Conservation (phyloP, 2,329 filamentous ascomycete species). For the Hypoxylon sp. region DNA sequence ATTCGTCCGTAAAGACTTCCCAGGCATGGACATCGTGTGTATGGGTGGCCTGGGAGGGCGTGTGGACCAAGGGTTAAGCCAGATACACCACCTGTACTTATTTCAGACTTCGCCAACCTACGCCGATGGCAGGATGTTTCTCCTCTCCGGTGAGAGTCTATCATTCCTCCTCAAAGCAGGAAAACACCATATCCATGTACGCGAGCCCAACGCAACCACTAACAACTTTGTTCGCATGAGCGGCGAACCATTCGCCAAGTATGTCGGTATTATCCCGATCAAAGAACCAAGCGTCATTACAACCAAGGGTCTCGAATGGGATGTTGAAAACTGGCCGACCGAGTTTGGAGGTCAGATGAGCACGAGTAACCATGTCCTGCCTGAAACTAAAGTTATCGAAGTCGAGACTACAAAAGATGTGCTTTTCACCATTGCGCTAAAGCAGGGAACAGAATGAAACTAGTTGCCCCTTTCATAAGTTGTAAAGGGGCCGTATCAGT, state of each 20-base stretch:
- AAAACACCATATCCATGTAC: conserved; percentile 77
- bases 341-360: conserved; percentile 80
- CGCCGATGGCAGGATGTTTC: conserved; percentile 74
- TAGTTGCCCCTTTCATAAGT: not conserved
- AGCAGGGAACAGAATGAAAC: conserved; percentile 33
- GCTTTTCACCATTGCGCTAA: conserved; percentile 81
- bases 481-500: no score
- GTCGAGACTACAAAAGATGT: conserved; percentile 76
- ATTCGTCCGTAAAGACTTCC: conserved; percentile 44
- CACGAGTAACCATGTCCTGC: conserved; percentile 83
- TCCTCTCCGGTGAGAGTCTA: conserved; percentile 85
- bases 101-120: conserved; percentile 67
- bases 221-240: conserved; percentile 28
- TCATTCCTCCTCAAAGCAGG: conserved; percentile 84
- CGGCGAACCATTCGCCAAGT: conserved; percentile 75
- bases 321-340: conserved; percentile 86
- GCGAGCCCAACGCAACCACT: conserved; percentile 56
- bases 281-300: conserved; percentile 84
- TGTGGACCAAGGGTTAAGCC: conserved; percentile 91
- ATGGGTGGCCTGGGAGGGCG: conserved; percentile 90
- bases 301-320: conserved; percentile 89
- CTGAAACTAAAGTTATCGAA: conserved; percentile 71
- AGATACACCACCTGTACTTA: conserved; percentile 86
- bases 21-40: conserved; percentile 75
- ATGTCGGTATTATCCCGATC: conserved; percentile 89